Base-by-base conservation (phyloP, 2,329 filamentous ascomycete species). In the Phyllosticta ampelicida region DNA sequence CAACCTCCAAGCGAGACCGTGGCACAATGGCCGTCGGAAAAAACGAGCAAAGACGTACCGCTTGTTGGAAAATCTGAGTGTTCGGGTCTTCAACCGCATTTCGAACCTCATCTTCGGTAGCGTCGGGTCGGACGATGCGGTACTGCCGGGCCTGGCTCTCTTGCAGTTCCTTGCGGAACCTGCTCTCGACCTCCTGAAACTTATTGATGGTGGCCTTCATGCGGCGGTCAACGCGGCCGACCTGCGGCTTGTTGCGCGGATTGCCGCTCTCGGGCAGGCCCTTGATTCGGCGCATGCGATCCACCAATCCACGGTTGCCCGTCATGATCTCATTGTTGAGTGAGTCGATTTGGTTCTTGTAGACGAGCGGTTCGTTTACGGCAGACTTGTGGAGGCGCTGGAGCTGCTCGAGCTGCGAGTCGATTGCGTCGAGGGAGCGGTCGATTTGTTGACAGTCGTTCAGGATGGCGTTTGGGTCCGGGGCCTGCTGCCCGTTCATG, bases 101-200 rank as follows among this genome's bases (percentile, higher is more conserved):
- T 60, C 81, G 80, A 26, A 96, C 83, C 71, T 97, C 90, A 50
- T 80, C 77, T 56, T 94, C 88, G 26, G 83, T 81, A 2, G 89
- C 89, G 60, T 95, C 85, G 20, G 90, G 89, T 63, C 85, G 82
- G 58, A 94, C 91, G 69, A 97, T 96, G 60, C 87, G 83, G 74
- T 95, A 96, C 71, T 96, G 90, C 58, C 94, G 83, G 63, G 85
- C 87, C 75, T 95, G 88, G 73, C 95, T 89, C 54, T 90, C 87
- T 70, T 89, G 82, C 29, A 89, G 84, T 64, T 86, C 85, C 73
- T 87, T 87, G 69, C 87, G 83, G 79, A 91, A 96, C 20, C 85
- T 80, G 1, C 83, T 83, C 73, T 97, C 91, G 58, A 89, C 79
- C 63, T 84, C 80, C 73, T 94, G 89, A 77, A 91, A 96, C 61